phyloP scores from a whole-genome alignment of 768 basidiomycete species.

The Sarcodon sp. region DNA sequence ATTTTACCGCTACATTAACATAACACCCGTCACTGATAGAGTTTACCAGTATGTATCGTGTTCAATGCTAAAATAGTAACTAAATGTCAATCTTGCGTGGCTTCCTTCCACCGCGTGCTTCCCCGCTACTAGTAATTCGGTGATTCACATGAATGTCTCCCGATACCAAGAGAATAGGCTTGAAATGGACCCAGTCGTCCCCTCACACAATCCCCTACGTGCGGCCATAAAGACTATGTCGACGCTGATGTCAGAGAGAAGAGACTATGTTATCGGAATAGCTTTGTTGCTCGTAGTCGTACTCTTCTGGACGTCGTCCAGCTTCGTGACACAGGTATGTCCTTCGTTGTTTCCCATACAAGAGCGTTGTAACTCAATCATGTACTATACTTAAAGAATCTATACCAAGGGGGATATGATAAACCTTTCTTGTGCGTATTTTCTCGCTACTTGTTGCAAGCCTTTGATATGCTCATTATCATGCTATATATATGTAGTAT shows the following conservation, averaged over 20 bases:
- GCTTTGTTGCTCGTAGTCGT: conserved; percentile 63
- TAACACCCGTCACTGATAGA: too few relatives aligned
- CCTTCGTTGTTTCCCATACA: neutral
- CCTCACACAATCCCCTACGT: neutral
- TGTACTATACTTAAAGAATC: conserved; percentile 14
- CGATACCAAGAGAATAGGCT: too few relatives aligned
- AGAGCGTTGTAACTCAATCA: neutral
- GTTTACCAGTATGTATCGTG: too few relatives aligned
- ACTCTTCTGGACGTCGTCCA: conserved; percentile 79
- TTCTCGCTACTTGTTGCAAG: neutral
- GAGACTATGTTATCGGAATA: conserved; percentile 46
- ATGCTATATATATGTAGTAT: conserved; percentile 28
- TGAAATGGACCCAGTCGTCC: too few relatives aligned
- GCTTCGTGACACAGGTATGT: conserved; percentile 72
- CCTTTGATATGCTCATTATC: neutral
- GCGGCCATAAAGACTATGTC: neutral
- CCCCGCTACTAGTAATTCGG: too few relatives aligned
- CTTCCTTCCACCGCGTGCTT: too few relatives aligned
- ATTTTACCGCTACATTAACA: too few relatives aligned
- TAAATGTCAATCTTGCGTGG: too few relatives aligned
- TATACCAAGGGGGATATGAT: conserved; percentile 59
- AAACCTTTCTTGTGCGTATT: conserved; percentile 76
- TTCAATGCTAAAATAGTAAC: too few relatives aligned
- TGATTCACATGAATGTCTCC: too few relatives aligned
- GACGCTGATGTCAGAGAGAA: conserved; percentile 7